Base-by-base conservation (phyloP, 2,329 filamentous ascomycete genomes). In the Pseudocercospora fuligena region DNA sequence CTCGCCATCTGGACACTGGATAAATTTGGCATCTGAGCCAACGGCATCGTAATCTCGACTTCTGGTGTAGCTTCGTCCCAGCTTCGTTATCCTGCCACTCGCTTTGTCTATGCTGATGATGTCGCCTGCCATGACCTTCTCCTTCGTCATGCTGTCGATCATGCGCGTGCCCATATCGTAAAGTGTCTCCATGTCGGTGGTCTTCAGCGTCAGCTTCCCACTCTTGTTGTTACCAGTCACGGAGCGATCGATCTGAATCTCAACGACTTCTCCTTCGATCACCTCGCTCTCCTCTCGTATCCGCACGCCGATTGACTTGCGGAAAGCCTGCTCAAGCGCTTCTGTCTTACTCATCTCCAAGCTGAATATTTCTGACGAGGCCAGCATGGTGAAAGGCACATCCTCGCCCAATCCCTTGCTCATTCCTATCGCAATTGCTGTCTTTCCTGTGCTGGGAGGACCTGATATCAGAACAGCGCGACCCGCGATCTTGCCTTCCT, bases 141-240 rank as follows among this genome's bases (percentile, higher is more conserved):
- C 95, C 82, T 98, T 98, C 73, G 94, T 97, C 93, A 99, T 97
- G 71, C 93, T 93, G 78, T 99, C 95, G 73, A 99, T 99, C 95
- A 99, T 98, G 83, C 98, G 98, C 73, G 92, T 94, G 71, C 95
- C 95, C 94, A 99, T 97, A 77, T 99, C 95, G 83, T 98, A 99
- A 72, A 99, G 92, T 12, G 95, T 97, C 82, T 99, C 95, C 95
- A 99, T 99, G 80, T 99, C 95, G 66, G 94, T 98, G 11, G 95
- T 99, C 84, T 99, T 99, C 84, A 99, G 97, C 21, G 95, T 99
- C 71, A 99, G 89, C 82, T 99, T 99, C 76, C 95, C 95, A 85
- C 97, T 94, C 85, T 98, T 99, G 76, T 95, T 96, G 73, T 92
- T 87, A 58, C 95, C 95, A 14, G 95, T 98, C 63, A 99, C 93